Evolutionary conservation across 2,329 filamentous ascomycete genomes (phyloP).

Genomic region (Aspergillus intermedius): DNA sequence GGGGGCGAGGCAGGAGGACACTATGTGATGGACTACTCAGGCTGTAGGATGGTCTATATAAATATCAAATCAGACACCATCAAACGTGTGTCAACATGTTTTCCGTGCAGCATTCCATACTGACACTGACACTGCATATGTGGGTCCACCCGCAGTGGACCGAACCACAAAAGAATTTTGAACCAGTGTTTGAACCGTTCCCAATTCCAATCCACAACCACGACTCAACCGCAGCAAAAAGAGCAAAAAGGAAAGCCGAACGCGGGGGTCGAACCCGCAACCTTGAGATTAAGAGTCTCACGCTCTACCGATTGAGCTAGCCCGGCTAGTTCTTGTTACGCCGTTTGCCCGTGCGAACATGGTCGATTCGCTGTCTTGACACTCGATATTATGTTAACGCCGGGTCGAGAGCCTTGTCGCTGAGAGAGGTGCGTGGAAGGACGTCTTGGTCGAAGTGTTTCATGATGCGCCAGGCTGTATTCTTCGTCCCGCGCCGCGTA

Average conservation of each 20-base stretch:
- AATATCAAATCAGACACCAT: no score
- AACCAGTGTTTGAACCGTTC: background rate
- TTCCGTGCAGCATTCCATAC: no score
- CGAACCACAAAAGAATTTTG: background rate
- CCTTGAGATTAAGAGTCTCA: constrained; percentile 43
- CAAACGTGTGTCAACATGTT: background rate
- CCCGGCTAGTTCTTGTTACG: constrained; percentile 26
- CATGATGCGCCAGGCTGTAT: no score
- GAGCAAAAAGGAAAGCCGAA: constrained; percentile 26
- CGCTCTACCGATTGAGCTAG: constrained; percentile 46
- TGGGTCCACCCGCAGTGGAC: no score
- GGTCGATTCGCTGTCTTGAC: no score
- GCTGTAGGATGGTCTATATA: no score
- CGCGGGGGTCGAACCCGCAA: constrained; percentile 39
- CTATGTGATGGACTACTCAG: background rate
- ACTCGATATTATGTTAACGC: no score
- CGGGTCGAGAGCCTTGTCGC: no score
- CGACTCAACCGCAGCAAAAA: constrained; percentile 11
- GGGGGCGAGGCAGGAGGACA: constrained; percentile 45
- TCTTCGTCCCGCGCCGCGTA: no score
- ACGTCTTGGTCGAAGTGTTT: no score
- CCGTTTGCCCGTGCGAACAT: background rate
- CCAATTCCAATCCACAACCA: constrained; percentile 1
- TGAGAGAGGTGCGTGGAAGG: no score
- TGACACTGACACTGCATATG: no score